phyloP scores from a whole-genome alignment of 116 monocot species.

The Cymodocea nodosa region DNA sequence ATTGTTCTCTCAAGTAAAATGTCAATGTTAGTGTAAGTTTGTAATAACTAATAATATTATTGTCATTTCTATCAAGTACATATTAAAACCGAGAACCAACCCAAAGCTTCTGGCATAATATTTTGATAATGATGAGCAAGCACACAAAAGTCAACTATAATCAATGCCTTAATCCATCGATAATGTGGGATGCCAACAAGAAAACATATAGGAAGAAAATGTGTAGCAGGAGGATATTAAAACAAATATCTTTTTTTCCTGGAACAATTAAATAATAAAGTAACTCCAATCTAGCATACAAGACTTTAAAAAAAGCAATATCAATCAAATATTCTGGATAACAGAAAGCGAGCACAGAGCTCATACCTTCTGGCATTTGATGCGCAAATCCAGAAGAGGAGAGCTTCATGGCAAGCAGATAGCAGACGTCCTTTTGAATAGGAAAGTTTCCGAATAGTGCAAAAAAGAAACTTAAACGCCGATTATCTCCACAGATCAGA shows the following conservation, averaged over 20 bases:
- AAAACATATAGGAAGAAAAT: no score
- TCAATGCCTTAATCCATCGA: no score
- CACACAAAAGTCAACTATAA: no score
- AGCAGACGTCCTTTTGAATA: neutral
- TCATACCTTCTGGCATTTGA: conserved; percentile 37
- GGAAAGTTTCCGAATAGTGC: neutral
- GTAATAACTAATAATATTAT: no score
- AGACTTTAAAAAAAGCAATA: neutral
- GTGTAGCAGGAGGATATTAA: neutral
- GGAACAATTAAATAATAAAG: no score
- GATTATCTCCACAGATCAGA: neutral
- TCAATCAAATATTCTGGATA: neutral
- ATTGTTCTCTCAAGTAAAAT: no score
- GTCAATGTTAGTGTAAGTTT: no score
- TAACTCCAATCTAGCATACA: no score
- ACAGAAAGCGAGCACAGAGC: neutral
- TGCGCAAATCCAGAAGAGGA: conserved; percentile 25
- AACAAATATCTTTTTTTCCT: neutral
- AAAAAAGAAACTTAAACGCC: neutral
- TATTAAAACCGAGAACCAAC: no score
- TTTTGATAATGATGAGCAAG: neutral
- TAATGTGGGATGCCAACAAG: no score
- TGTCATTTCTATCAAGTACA: no score
- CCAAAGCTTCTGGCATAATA: neutral
- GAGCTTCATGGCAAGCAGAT: conserved; percentile 28